Percentiles rank a stretch among this genome's conserved stretches.
Evolutionary conservation across 1,284 basidiomycete genomes (phyloP).

Genomic region (Ceratobasidium sp.): DNA sequence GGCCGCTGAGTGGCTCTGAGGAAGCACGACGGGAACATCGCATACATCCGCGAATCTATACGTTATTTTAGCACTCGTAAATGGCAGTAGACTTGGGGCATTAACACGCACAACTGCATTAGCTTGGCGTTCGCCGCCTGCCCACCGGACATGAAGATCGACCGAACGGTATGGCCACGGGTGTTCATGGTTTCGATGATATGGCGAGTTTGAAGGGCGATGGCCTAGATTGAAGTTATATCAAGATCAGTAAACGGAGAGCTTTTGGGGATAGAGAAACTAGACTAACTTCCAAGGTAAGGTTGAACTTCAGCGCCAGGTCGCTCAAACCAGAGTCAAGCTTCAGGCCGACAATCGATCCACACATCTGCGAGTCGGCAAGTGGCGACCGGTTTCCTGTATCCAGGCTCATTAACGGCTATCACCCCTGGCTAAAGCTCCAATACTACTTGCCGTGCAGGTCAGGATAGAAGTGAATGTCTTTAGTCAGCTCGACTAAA

Average conservation of each 20-base stretch:
- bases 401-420: background rate
- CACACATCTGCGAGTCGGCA: constrained; percentile 93
- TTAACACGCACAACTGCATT: constrained; percentile 73
- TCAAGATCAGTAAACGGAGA: background rate
- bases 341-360: constrained; percentile 89
- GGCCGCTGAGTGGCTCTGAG: constrained; percentile 80
- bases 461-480: constrained; percentile 96
- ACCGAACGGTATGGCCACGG: constrained; percentile 86
- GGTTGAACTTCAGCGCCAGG: constrained; percentile 91
- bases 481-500: constrained; percentile 88
- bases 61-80: background rate
- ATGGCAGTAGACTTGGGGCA: background rate
- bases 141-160: constrained; percentile 94
- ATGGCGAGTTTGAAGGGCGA: constrained; percentile 95
- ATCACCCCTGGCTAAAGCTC: background rate
- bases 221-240: constrained; percentile 65
- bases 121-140: constrained; percentile 88
- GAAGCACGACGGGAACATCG: constrained; percentile 86
- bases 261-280: background rate
- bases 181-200: constrained; percentile 94
- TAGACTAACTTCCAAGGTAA: constrained; percentile 80
- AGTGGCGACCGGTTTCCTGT: constrained; percentile 95
- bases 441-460: constrained; percentile 73
- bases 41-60: constrained; percentile 83
- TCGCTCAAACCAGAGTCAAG: constrained; percentile 85